Evolutionary conservation across 768 basidiomycete genomes (phyloP).

Genomic region (Leccinum subgranulosum): DNA sequence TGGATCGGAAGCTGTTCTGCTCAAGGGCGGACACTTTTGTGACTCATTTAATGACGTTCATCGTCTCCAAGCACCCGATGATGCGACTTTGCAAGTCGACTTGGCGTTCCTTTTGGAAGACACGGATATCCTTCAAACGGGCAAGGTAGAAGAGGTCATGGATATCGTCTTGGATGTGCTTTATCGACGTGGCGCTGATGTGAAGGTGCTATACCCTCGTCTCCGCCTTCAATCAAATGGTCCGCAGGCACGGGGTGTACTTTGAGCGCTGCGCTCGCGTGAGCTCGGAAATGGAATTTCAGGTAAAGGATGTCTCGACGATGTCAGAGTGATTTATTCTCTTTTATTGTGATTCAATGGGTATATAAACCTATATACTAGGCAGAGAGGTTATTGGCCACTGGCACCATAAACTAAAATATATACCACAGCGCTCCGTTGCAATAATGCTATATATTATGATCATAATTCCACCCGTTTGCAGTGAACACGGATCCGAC

Average conservation of each 20-base stretch:
- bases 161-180: slow-evolving; percentile 59
- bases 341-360: too few relatives aligned
- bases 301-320: slow-evolving; percentile 32
- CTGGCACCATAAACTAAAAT: too few relatives aligned
- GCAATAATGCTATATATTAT: too few relatives aligned
- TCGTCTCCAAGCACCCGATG: slow-evolving; percentile 24
- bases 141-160: slow-evolving; percentile 3
- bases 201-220: slow-evolving; percentile 51
- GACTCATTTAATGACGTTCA: slow-evolving; percentile 46
- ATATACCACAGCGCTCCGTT: too few relatives aligned
- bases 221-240: slow-evolving; percentile 46
- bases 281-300: slow-evolving; percentile 49
- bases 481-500: too few relatives aligned
- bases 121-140: slow-evolving; percentile 56
- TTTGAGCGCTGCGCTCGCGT: slow-evolving; percentile 77
- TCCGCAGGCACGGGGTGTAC: slow-evolving; percentile 72
- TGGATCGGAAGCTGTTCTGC: too few relatives aligned
- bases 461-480: too few relatives aligned
- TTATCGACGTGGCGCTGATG: slow-evolving; percentile 32
- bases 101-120: slow-evolving; percentile 48
- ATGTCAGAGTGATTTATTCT: background rate
- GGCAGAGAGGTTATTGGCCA: too few relatives aligned
- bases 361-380: too few relatives aligned
- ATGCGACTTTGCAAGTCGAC: slow-evolving; percentile 35
- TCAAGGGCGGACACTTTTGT: slow-evolving; percentile 28